These are phyloP conservation scores for Talaromyces sp. DNA, from an alignment of 2,329 filamentous ascomycete genomes.

Conservation along the genomic window DNA sequence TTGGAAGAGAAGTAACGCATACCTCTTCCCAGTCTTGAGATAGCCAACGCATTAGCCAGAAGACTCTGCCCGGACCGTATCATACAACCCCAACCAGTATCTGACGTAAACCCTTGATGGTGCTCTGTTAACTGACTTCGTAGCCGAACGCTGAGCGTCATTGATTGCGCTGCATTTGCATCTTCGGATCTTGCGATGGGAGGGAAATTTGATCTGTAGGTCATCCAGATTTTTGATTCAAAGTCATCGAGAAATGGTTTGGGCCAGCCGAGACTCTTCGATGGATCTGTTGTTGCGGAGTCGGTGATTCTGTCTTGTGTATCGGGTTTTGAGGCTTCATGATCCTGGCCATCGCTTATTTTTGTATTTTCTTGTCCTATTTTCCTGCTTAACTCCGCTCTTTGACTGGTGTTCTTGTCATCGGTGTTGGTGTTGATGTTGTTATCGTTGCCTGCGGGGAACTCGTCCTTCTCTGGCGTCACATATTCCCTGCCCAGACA, in stretches of 20 bases:
- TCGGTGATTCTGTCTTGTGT: neutral
- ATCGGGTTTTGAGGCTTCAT: neutral
- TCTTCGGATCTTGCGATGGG: slow-evolving; percentile 74
- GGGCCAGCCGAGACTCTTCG: slow-evolving; percentile 63
- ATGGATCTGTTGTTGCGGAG: neutral
- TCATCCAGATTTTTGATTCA: slow-evolving; percentile 92
- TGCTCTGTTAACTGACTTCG: slow-evolving; percentile 69
- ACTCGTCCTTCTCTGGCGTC: slow-evolving; percentile 16
- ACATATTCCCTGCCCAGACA: slow-evolving; percentile 64
- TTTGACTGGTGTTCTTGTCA: neutral
- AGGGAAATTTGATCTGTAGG: slow-evolving; percentile 82
- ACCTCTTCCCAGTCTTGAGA: slow-evolving; percentile 74
- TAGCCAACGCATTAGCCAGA: slow-evolving; percentile 75
- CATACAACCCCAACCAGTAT: slow-evolving; percentile 98
- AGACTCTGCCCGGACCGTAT: slow-evolving; percentile 93
- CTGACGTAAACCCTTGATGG: slow-evolving; percentile 73
- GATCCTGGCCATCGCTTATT: neutral
- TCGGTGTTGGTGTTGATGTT: slow-evolving; percentile 13
- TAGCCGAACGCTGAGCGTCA: slow-evolving; percentile 80
- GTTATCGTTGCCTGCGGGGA: slow-evolving; percentile 1
- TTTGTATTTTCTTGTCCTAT: neutral
- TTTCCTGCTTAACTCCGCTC: neutral
- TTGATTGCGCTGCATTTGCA: slow-evolving; percentile 61
- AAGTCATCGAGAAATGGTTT: slow-evolving; percentile 83
- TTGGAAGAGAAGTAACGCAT: slow-evolving; percentile 18